phyloP scores from a whole-genome alignment of 2,329 filamentous ascomycete genomes.

The Exophiala sp. region DNA sequence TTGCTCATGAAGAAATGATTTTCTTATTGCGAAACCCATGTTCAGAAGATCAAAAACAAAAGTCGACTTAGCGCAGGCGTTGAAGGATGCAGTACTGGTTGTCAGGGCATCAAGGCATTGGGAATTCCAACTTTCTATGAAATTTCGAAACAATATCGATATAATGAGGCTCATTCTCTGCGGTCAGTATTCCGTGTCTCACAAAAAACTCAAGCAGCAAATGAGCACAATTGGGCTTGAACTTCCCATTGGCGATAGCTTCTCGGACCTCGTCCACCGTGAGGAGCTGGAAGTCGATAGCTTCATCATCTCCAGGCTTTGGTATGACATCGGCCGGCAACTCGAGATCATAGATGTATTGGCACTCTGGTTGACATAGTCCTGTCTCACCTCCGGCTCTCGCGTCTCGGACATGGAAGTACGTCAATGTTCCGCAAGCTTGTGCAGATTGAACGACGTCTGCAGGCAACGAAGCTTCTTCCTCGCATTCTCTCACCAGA shows the following conservation, averaged over 20 bases:
- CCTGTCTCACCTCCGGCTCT: constrained; percentile 75
- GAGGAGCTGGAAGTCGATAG: constrained; percentile 77
- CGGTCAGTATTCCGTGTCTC: constrained; percentile 74
- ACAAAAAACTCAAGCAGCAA: constrained; percentile 87
- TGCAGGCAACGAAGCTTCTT: constrained; percentile 80
- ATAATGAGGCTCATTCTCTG: constrained; percentile 74
- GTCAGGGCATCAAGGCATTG: constrained; percentile 49
- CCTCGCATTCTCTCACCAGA: constrained; percentile 77
- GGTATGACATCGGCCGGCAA: constrained; percentile 66
- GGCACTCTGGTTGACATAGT: constrained; percentile 82
- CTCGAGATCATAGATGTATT: constrained; percentile 88
- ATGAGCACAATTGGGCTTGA: constrained; percentile 89
- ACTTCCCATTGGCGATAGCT: constrained; percentile 67
- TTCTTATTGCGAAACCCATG: neutral
- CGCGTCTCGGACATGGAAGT: constrained; percentile 75
- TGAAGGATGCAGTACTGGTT: constrained; percentile 1
- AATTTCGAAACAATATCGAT: constrained; percentile 71
- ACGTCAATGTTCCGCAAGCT: constrained; percentile 70
- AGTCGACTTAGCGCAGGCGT: constrained; percentile 22
- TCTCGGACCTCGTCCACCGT: constrained; percentile 71
- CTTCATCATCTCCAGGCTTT: constrained; percentile 81
- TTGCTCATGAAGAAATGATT: constrained; percentile 83
- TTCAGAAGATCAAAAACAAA: constrained; percentile 5
- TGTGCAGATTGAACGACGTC: constrained; percentile 62
- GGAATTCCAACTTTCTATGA: constrained; percentile 78